phyloP scores from a whole-genome alignment of 2,329 filamentous ascomycete species.

The Botrytis fabae region DNA sequence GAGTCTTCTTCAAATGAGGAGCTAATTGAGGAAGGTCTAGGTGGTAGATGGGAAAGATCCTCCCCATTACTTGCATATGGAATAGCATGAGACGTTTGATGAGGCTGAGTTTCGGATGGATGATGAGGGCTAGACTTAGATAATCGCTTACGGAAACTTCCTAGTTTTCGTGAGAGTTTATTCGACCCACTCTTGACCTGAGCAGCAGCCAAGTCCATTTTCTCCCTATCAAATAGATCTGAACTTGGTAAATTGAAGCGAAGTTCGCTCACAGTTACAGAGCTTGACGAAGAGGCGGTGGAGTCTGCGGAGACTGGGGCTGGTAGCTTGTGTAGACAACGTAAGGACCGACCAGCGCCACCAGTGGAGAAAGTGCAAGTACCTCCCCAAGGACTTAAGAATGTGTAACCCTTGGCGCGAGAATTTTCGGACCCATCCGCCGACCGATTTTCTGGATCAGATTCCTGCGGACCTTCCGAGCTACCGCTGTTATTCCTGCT shows the following conservation, averaged over 20 bases:
- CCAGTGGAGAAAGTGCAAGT: slow-evolving; percentile 83
- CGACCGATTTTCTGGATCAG: slow-evolving; percentile 12
- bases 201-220: slow-evolving; percentile 18
- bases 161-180: slow-evolving; percentile 28
- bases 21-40: slow-evolving; percentile 30
- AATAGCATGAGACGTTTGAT: slow-evolving; percentile 32
- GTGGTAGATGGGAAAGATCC: slow-evolving; percentile 32
- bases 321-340: slow-evolving; percentile 71
- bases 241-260: slow-evolving; percentile 80
- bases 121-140: slow-evolving; percentile 33
- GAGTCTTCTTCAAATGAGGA: slow-evolving; percentile 24
- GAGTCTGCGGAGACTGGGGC: slow-evolving; percentile 41
- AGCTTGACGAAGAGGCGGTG: slow-evolving; percentile 18
- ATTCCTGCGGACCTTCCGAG: slow-evolving; percentile 19
- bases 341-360: slow-evolving; percentile 70
- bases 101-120: slow-evolving; percentile 29
- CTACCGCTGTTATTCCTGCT: slow-evolving; percentile 29
- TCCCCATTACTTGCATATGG: slow-evolving; percentile 33
- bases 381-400: slow-evolving; percentile 83
- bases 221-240: slow-evolving; percentile 45
- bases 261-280: slow-evolving; percentile 68
- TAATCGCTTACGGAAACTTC: slow-evolving; percentile 17
- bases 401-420: slow-evolving; percentile 63
- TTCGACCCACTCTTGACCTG: slow-evolving; percentile 17
- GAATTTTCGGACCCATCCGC: slow-evolving; percentile 25